Conservation (phyloP, 345 rosid genomes). For the Anastatica hierochuntica region DNA sequence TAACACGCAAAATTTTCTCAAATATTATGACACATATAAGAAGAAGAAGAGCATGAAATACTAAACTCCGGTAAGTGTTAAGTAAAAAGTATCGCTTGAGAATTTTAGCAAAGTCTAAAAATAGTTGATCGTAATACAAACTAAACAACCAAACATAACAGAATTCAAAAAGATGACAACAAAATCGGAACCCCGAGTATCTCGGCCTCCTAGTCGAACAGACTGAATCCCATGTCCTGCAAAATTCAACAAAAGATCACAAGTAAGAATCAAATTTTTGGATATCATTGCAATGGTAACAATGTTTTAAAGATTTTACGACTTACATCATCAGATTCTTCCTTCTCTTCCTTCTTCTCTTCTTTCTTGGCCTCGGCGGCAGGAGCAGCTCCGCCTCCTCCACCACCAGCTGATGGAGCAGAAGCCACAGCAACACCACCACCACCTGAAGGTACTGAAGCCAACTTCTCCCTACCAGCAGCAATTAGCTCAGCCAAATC, state of each 20-base stretch:
- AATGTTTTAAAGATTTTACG: no score
- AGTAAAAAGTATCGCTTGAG: background rate
- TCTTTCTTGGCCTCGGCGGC: background rate
- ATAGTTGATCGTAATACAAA: no score
- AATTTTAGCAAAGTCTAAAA: background rate
- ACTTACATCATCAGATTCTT: background rate
- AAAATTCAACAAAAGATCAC: background rate
- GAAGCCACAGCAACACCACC: background rate
- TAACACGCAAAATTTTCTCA: no score
- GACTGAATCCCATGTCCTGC: background rate
- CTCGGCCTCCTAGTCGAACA: background rate
- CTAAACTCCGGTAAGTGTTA: no score
- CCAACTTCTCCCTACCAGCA: background rate
- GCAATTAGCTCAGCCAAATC: background rate
- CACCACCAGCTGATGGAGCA: background rate
- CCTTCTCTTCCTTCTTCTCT: background rate
- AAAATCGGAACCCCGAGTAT: background rate
- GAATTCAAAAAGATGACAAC: background rate
- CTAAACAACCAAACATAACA: background rate
- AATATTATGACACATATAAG: no score
- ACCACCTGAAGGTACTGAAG: background rate
- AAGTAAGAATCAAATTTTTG: no score
- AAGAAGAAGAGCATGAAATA: no score
- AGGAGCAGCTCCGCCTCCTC: background rate
- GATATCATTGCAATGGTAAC: no score